Base-by-base conservation (phyloP, 176 grass and related monocot genomes). In the Coix lacrymajobi region DNA sequence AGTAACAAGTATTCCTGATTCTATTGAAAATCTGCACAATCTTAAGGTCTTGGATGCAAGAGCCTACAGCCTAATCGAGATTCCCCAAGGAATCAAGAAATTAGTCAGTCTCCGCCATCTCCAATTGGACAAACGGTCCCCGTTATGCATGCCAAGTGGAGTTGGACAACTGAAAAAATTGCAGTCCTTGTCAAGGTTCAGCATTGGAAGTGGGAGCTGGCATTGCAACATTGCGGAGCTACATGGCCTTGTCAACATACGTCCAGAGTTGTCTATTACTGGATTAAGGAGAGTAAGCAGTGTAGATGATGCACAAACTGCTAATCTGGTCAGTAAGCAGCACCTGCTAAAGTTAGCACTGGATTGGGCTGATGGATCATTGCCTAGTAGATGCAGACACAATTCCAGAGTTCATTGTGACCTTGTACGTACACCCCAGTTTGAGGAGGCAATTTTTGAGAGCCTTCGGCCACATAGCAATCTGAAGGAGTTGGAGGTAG, bases 281-380 rank as follows among this genome's bases (percentile, higher is more conserved):
- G 71, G 62, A 25, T 51, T 80, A 46, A 66, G 62, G 17, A 80
- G 71, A 33, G 34, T 80, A 9, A 24, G 24, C 3, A 40, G 45
- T 71, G 22, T n/a, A 13, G 13, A 80, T 8, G 76, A 86, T 73
- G 84, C 76, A 6, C 39, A 45, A 11, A 51, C 40, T 60, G 76
- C 84, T 80, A 78, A 52, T 31, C 66, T 86, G 26, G 32, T 60
- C 34, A 79, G 79, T 51, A 86, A 86, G 24, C 14, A 80, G 16
- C 65, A 86, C 16, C 49, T 80, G 31, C 31, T 37, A 44, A 24
- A 24, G 17, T 44, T 86, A 51, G 80, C 40, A 48, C 24, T 86
- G 46, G 65, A 77, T 15, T 86, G 76, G 84, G 61, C 84, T 0
- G 17, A 37, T 19, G 34, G 46, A 51, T 71, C 39, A 39, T 71